Evolutionary conservation across 179 eudicot species (phyloP).

Genomic region (Actinidia chinensis): DNA sequence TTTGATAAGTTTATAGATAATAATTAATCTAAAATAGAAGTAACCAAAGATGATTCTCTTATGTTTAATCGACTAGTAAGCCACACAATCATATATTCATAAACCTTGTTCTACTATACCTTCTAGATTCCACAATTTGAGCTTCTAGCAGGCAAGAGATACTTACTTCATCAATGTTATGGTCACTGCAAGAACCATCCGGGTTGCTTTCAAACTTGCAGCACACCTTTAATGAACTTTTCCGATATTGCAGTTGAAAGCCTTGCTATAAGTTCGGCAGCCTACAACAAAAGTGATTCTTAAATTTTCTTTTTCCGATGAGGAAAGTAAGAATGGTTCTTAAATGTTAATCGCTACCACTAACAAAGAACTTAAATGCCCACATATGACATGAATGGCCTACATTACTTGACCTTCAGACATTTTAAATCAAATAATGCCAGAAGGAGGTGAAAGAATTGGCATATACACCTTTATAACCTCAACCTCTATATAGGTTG

Average conservation of each 20-base stretch:
- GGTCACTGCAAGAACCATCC: conserved; percentile 98
- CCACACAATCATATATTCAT: background rate
- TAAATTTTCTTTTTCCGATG: background rate
- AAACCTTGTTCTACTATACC: too few species aligned
- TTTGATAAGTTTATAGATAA: background rate
- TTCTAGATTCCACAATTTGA: background rate
- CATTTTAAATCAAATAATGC: conserved; percentile 70
- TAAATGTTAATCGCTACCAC: background rate
- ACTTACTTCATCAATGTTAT: conserved; percentile 87
- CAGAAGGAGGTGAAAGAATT: conserved; percentile 97
- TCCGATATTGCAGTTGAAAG: conserved; percentile 95
- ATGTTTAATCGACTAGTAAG: background rate
- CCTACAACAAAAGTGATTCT: conserved; percentile 40
- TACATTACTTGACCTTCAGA: conserved; percentile 99
- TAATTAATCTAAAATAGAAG: background rate
- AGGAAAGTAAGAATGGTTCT: conserved; percentile 5
- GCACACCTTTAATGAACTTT: conserved; percentile 98
- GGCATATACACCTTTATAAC: conserved; percentile 99
- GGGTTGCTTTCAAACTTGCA: conserved; percentile 84
- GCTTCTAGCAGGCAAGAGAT: conserved; percentile 15
- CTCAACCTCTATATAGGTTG: conserved; percentile 97
- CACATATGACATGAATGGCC: conserved; percentile 37
- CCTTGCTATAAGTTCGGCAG: conserved; percentile 93
- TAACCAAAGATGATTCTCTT: background rate
- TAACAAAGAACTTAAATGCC: background rate